A percentile compares a stretch with the other conserved stretches of the same genome.
These are phyloP conservation scores for Penicillium paneum DNA, from an alignment of 2,329 filamentous ascomycete species.

Conservation along the genomic window DNA sequence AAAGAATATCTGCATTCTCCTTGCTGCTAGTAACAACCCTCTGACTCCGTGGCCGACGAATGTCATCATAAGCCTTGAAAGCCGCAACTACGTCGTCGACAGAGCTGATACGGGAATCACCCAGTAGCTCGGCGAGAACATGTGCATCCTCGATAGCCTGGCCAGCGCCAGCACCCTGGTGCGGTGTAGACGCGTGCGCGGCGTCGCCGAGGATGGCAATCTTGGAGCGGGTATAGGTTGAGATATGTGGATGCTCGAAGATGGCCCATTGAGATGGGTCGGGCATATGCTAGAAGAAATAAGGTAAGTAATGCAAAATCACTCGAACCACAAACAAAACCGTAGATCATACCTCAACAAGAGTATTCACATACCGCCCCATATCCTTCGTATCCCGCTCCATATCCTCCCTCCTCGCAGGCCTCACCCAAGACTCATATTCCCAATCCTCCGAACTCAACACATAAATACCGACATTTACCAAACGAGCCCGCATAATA, in stretches of 20 bases:
- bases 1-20: slow-evolving; percentile 38
- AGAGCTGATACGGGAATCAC: slow-evolving; percentile 32
- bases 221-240: slow-evolving; percentile 29
- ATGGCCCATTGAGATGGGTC: slow-evolving; percentile 38
- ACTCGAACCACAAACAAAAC: neutral
- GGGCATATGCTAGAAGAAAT: slow-evolving; percentile 24
- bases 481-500: slow-evolving; percentile 32
- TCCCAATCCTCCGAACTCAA: slow-evolving; percentile 28
- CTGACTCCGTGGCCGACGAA: slow-evolving; percentile 50
- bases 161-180: slow-evolving; percentile 40
- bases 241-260: slow-evolving; percentile 33
- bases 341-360: slow-evolving; percentile 25
- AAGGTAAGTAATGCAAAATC: neutral
- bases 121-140: slow-evolving; percentile 46
- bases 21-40: slow-evolving; percentile 52
- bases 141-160: slow-evolving; percentile 40
- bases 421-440: slow-evolving; percentile 30
- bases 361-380: slow-evolving; percentile 27
- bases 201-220: slow-evolving; percentile 39
- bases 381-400: slow-evolving; percentile 25
- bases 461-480: slow-evolving; percentile 33
- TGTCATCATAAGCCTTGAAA: slow-evolving; percentile 52
- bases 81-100: slow-evolving; percentile 41
- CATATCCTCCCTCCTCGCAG: slow-evolving; percentile 31
- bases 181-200: slow-evolving; percentile 39